phyloP scores from a whole-genome alignment of 2,329 filamentous ascomycete genomes.

The Leptographium procerum region DNA sequence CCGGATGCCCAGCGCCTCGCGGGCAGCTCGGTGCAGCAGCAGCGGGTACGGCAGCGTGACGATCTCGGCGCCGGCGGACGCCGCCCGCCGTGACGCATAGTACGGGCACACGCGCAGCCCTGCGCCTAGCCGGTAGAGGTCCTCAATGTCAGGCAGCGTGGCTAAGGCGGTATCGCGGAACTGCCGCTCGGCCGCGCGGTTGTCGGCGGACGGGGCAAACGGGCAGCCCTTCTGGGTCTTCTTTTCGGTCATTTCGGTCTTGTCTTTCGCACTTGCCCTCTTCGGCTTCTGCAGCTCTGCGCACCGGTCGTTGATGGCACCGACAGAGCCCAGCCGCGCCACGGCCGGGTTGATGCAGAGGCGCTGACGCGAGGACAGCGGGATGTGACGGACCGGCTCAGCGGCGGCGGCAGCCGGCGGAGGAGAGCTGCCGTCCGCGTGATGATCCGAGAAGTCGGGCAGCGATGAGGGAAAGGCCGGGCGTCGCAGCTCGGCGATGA shows the following conservation, averaged over 20 bases:
- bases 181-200: conserved; percentile 57
- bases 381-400: conserved; percentile 66
- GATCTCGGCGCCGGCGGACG: conserved; percentile 74
- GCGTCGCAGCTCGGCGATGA: conserved; percentile 69
- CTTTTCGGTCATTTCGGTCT: conserved; percentile 37
- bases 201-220: conserved; percentile 69
- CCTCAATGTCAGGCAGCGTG: conserved; percentile 85
- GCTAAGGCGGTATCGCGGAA: conserved; percentile 82
- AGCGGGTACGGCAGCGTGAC: conserved; percentile 88
- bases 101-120: conserved; percentile 81
- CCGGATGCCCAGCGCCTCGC: conserved; percentile 78
- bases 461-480: conserved; percentile 68
- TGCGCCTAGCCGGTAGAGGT: conserved; percentile 67
- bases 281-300: conserved; percentile 75
- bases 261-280: conserved; percentile 40
- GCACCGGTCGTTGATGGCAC: conserved; percentile 88
- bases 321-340: conserved; percentile 53
- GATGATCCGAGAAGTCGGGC: conserved; percentile 25
- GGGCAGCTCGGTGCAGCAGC: conserved; percentile 72
- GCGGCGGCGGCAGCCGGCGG: conserved; percentile 11
- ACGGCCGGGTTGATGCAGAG: conserved; percentile 85
- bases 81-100: conserved; percentile 79
- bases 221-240: conserved; percentile 35
- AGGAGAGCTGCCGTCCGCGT: neutral
- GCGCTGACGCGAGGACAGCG: conserved; percentile 76